Base-by-base conservation (phyloP, 208 protist species). In the Giardia muris region DNA sequence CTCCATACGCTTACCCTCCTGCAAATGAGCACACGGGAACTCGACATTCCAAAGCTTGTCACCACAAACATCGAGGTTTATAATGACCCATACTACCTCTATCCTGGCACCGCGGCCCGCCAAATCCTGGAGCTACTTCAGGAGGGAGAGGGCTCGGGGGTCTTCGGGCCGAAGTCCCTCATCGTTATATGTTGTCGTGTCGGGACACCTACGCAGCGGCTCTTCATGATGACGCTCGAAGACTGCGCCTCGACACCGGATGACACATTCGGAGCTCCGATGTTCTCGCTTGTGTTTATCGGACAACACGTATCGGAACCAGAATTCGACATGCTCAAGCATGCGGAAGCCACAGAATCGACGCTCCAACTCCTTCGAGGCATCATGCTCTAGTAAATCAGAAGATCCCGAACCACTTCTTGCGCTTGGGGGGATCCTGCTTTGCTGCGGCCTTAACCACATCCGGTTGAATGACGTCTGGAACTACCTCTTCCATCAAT, bases 11-110 rank as follows among this genome's bases (percentile, higher is more conserved):
- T 99, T 2, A 96, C 95, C 99, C 39, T 94, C 45, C 46, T 94
- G 47, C 97, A 99, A 94, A 99, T 99, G 93, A 99, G 99, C 94
- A 97, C 99, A 2, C 98, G 98, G 93, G 98, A 99, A 94, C 96
- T 98, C 57, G 97, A 95, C 42, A 94, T 97, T 47, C 19, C 10
- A 39, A 97, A 98, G 92, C 98, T 98, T 93, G 91, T 97, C 1
- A 95, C 96, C 57, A 96, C 95, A 89, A 97, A 97, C 2, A 86
- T 96, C 3, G 96, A 97, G 67, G 96, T 98, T 30, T 99, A 98
- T 94, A 97, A 99, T 93, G 97, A 97, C 44, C 97, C 98, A 42
- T 95, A 98, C 87, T 99, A 97, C 95, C 99, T 99, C 10, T 30
- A 39, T 76, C 57, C 57, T 76, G 30, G 30, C 30, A 10, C 10